Percentiles rank a stretch among this genome's conserved stretches.
Conservation (phyloP, 805 yeast species). For the Lipomyces yamanashiensis region DNA sequence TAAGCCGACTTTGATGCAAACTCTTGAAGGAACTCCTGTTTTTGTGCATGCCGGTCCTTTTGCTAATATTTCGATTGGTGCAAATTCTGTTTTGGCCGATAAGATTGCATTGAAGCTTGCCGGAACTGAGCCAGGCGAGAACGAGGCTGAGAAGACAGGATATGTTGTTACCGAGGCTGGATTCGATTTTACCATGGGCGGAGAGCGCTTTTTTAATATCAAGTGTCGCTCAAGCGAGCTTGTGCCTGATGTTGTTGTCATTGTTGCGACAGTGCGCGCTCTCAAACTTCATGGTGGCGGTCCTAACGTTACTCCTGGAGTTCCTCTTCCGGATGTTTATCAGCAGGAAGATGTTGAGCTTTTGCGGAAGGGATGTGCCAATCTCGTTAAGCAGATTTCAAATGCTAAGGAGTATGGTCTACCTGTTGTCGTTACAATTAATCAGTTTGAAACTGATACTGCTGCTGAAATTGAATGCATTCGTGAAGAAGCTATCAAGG, state of each 20-base stretch:
- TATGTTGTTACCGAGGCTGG: conserved; percentile 97
- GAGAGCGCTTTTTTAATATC: conserved; percentile 94
- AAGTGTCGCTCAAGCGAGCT: conserved; percentile 92
- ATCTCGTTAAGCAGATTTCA: conserved; percentile 85
- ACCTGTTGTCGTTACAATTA: conserved; percentile 94
- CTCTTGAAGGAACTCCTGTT: conserved; percentile 96
- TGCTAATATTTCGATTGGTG: conserved; percentile 96
- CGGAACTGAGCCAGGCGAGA: conserved; percentile 60
- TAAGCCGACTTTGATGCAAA: conserved; percentile 96
- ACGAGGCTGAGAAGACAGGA: conserved; percentile 54
- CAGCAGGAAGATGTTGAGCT: conserved; percentile 77
- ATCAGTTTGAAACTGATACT: conserved; percentile 82
- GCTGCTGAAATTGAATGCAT: conserved; percentile 78
- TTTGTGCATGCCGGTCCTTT: conserved; percentile 98
- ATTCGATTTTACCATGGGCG: conserved; percentile 98
- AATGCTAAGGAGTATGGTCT: conserved; percentile 84
- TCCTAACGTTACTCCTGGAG: conserved; percentile 95
- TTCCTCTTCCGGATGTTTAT: conserved; percentile 80
- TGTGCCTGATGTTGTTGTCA: conserved; percentile 84
- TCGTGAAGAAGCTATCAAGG: conserved; percentile 75
- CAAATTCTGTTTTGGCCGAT: conserved; percentile 94
- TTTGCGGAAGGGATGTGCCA: conserved; percentile 78
- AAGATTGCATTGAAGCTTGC: conserved; percentile 88
- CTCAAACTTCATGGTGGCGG: conserved; percentile 97
- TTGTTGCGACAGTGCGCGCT: conserved; percentile 95